Evolutionary conservation across 179 eudicot genomes (phyloP).

Genomic region (Silene noctiflora): DNA sequence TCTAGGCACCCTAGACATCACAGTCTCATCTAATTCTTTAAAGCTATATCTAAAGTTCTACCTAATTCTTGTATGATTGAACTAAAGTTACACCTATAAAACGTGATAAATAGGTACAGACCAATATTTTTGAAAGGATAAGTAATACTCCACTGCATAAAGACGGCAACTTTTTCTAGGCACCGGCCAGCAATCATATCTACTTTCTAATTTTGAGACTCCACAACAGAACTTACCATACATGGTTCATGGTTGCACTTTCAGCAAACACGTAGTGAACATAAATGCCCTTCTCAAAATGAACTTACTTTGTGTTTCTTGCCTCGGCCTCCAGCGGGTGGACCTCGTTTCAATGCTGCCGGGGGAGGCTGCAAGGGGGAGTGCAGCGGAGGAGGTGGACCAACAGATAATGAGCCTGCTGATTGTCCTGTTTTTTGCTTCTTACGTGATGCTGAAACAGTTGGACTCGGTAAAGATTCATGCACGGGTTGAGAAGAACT

Average conservation of each 20-base stretch:
- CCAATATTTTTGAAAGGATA: background rate
- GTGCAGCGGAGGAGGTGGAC: conserved; percentile 47
- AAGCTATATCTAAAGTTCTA: background rate
- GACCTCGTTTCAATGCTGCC: conserved; percentile 51
- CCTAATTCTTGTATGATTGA: background rate
- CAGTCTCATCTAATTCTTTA: conserved; percentile 1
- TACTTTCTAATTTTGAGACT: background rate
- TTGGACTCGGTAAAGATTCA: conserved; percentile 51
- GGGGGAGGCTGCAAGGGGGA: conserved; percentile 51
- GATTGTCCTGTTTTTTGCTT: conserved; percentile 64
- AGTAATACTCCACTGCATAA: background rate
- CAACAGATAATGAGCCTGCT: conserved; percentile 47
- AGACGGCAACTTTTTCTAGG: background rate
- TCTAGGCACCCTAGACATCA: background rate
- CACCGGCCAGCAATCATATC: background rate
- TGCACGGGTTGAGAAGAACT: conserved; percentile 41
- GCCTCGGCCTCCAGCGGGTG: conserved; percentile 44
- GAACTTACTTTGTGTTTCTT: conserved; percentile 59
- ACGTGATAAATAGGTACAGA: background rate
- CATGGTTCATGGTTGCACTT: background rate
- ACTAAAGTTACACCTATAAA: background rate
- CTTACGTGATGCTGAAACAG: conserved; percentile 61
- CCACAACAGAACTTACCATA: background rate
- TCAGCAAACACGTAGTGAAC: conserved; percentile 6
- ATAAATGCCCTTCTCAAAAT: background rate